A percentile compares a stretch with the other conserved stretches of the same genome.
These are phyloP conservation scores for Eucalyptus albens DNA, from an alignment of 345 rosid species.

Conservation along the genomic window DNA sequence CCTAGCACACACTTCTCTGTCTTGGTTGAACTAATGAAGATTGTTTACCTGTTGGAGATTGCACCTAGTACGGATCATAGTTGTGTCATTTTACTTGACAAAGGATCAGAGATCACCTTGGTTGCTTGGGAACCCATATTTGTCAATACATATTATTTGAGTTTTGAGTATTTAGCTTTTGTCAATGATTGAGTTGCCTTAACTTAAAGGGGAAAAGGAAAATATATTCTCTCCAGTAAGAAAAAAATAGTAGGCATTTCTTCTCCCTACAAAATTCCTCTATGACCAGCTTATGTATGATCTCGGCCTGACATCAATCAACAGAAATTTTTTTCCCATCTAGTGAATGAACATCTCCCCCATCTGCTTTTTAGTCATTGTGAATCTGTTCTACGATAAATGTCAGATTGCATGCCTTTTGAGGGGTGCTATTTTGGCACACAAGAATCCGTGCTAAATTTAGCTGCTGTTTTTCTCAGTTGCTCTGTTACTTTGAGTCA, in stretches of 20 bases:
- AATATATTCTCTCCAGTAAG: neutral
- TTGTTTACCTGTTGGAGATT: neutral
- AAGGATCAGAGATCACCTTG: neutral
- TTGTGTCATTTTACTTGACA: neutral
- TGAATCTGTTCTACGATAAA: neutral
- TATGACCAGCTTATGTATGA: neutral
- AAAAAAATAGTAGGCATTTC: neutral
- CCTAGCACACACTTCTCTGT: neutral
- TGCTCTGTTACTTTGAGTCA: slow-evolving; percentile 47
- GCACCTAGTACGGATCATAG: neutral
- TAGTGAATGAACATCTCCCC: neutral
- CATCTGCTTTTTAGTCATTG: neutral
- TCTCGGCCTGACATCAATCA: neutral
- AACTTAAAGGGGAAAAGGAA: neutral
- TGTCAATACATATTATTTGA: neutral
- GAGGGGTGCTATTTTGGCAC: neutral
- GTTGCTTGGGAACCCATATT: neutral
- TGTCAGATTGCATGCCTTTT: neutral
- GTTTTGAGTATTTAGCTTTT: neutral
- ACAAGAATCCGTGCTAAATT: neutral
- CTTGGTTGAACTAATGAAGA: neutral
- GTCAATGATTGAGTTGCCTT: neutral
- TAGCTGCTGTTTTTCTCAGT: slow-evolving; percentile 30
- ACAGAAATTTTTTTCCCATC: neutral
- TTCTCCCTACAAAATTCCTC: neutral